Conservation (phyloP, 2,329 filamentous ascomycete genomes). For the Alternaria conjuncta region DNA sequence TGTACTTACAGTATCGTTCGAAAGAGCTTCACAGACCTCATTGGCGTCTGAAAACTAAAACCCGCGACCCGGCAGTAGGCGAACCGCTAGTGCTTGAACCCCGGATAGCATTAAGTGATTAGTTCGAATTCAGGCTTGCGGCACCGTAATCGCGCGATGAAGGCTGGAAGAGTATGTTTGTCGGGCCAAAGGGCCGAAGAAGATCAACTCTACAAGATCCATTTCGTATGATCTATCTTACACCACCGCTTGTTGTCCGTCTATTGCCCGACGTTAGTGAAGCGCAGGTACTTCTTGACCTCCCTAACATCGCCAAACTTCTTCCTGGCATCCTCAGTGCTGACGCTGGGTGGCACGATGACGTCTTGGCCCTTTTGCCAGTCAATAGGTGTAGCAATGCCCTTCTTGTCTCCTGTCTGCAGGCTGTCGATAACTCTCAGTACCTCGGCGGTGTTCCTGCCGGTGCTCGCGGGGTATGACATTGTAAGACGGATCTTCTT, state of each 20-base stretch:
- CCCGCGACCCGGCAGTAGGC: no score
- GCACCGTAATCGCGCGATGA: neutral
- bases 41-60: no score
- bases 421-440: slow-evolving; percentile 64
- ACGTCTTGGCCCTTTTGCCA: slow-evolving; percentile 90
- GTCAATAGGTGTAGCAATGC: slow-evolving; percentile 87
- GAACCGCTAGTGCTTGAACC: no score
- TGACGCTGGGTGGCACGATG: slow-evolving; percentile 84
- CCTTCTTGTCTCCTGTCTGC: slow-evolving; percentile 80
- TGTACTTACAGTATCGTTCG: no score
- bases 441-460: slow-evolving; percentile 66
- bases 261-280: slow-evolving; percentile 61
- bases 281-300: slow-evolving; percentile 74
- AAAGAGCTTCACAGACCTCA: no score
- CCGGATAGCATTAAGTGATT: no score
- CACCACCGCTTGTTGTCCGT: neutral
- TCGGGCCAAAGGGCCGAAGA: neutral
- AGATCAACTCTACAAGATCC: neutral
- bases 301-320: slow-evolving; percentile 78
- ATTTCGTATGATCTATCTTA: neutral
- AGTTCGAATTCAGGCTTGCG: neutral
- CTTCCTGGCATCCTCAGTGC: slow-evolving; percentile 83
- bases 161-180: neutral
- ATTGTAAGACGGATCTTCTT: slow-evolving; percentile 94
- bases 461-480: slow-evolving; percentile 89